phyloP scores from a whole-genome alignment of 2,329 filamentous ascomycete species.

The Aureobasidium vineae region DNA sequence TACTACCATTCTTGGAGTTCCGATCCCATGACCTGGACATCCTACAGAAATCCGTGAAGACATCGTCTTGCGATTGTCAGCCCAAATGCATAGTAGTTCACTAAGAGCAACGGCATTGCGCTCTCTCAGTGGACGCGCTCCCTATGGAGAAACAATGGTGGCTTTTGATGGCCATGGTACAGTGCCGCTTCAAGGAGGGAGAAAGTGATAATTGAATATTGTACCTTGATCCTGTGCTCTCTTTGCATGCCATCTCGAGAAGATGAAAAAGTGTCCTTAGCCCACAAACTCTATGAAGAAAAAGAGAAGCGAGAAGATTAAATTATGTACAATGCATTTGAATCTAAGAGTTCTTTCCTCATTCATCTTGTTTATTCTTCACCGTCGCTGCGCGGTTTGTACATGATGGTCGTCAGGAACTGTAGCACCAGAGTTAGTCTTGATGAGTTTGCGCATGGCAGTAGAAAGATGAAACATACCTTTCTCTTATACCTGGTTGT shows the following conservation, averaged over 20 bases:
- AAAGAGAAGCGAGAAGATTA: constrained; percentile 17
- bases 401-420: constrained; percentile 98
- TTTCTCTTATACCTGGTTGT: constrained; percentile 98
- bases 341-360: neutral
- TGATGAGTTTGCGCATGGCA: neutral
- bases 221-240: constrained; percentile 14
- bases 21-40: neutral
- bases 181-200: neutral
- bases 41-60: neutral
- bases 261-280: neutral
- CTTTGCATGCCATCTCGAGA: neutral
- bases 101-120: neutral
- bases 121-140: neutral
- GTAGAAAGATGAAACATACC: constrained; percentile 48
- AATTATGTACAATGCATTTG: constrained; percentile 18
- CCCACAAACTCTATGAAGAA: constrained; percentile 8
- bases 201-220: neutral
- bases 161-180: neutral
- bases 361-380: constrained; percentile 28
- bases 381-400: constrained; percentile 71
- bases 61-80: neutral
- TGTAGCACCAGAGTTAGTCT: constrained; percentile 40
- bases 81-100: neutral
- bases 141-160: neutral
- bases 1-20: neutral